Percentiles rank a stretch among this genome's conserved stretches.
phyloP scores from a whole-genome alignment of 805 yeast species.

The Wickerhamomyces rabaulensis region DNA sequence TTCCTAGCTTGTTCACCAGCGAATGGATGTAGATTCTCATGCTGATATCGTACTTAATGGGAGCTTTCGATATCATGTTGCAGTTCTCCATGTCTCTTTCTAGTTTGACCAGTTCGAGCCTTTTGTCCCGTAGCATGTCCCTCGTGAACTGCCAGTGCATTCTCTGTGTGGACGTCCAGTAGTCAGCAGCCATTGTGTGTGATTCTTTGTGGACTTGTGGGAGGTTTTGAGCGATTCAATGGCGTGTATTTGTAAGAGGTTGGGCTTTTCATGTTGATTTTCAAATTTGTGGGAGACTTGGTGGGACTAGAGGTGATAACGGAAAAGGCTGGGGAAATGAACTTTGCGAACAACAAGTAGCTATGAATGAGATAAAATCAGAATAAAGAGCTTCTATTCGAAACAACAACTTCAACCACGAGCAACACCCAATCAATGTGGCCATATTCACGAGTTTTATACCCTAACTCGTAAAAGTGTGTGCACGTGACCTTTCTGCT shows the following conservation, averaged over 20 bases:
- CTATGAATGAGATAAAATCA: too few relatives aligned
- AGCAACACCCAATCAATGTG: too few relatives aligned
- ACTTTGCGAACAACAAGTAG: too few relatives aligned
- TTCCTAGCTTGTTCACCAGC: constrained; percentile 68
- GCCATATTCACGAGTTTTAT: too few relatives aligned
- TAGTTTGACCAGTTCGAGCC: constrained; percentile 34
- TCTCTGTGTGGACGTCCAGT: constrained; percentile 83
- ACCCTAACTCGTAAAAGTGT: not conserved
- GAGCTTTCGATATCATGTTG: constrained; percentile 35
- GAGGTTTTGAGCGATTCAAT: not conserved
- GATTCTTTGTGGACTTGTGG: not conserved
- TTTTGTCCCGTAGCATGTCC: constrained; percentile 44
- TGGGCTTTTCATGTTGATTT: too few relatives aligned
- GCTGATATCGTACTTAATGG: constrained; percentile 39
- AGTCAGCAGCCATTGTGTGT: constrained; percentile 66
- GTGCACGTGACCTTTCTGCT: not conserved
- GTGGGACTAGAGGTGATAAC: too few relatives aligned
- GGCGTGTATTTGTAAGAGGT: too few relatives aligned
- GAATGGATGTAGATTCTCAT: constrained; percentile 78
- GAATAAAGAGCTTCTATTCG: too few relatives aligned
- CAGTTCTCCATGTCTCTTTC: constrained; percentile 35
- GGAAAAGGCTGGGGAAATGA: too few relatives aligned
- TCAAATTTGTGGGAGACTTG: too few relatives aligned
- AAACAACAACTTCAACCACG: too few relatives aligned
- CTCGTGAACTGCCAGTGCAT: constrained; percentile 75